Evolutionary conservation across 169 alveolate species (phyloP).

Genomic region (Amoebophrya sp.): DNA sequence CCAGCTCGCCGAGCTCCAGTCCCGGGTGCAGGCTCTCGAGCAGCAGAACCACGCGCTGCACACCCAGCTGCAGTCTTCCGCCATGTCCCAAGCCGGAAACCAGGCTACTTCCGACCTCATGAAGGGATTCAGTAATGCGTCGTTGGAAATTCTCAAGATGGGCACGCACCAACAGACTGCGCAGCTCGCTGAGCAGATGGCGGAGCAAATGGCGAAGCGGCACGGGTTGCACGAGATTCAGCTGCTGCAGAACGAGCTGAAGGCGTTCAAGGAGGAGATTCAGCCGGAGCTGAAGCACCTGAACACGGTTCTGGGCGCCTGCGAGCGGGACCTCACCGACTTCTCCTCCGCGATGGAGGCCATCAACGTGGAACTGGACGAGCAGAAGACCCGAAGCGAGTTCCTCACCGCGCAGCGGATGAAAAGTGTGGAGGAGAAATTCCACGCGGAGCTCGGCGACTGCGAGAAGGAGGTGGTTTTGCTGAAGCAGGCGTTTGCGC

Average conservation of each 20-base stretch:
- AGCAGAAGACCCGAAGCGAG: neutral
- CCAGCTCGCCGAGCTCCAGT: too few relatives aligned
- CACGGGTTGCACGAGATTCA: neutral
- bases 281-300: neutral
- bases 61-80: too few relatives aligned
- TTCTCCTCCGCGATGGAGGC: neutral
- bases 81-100: neutral
- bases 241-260: neutral
- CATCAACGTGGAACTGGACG: neutral
- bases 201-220: neutral
- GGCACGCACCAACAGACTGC: neutral
- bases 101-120: neutral
- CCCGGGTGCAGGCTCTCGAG: too few relatives aligned
- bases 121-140: neutral
- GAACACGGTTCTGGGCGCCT: neutral
- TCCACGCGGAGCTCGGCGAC: neutral
- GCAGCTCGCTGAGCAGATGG: neutral
- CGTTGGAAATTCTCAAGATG: neutral
- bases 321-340: neutral
- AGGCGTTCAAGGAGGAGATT: neutral
- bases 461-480: neutral
- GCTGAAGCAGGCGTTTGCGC: neutral
- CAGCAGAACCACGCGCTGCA: too few relatives aligned
- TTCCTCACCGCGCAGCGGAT: neutral
- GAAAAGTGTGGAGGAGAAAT: neutral